These are phyloP conservation scores for Takakia lepidozioides DNA, from an alignment of 225 moss, liverwort and hornwort species.

Conservation along the genomic window DNA sequence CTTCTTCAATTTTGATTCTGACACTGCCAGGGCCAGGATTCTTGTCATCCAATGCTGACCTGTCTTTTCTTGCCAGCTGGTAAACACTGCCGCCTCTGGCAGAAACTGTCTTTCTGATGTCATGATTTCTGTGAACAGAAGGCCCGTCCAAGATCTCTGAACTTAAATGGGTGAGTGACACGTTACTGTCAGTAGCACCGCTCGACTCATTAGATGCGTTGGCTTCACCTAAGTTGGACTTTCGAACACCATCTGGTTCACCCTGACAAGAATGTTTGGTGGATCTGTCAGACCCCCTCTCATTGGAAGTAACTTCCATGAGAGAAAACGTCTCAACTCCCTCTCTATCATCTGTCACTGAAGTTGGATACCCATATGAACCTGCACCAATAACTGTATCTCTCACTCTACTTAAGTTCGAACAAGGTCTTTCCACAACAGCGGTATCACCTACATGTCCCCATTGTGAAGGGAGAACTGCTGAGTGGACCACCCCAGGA, in stretches of 20 bases:
- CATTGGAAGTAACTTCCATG: conserved; percentile 6
- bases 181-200: conserved; percentile 9
- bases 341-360: conserved; percentile 19
- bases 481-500: conserved; percentile 7
- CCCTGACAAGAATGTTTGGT: conserved; percentile 13
- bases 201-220: conserved; percentile 6
- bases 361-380: conserved; percentile 8
- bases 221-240: not conserved
- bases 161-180: conserved; percentile 14
- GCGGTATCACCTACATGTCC: conserved; percentile 6
- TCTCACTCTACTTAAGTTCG: conserved; percentile 3
- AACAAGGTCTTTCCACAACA: conserved; percentile 3
- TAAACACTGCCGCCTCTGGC: too few relatives aligned
- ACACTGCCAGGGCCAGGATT: too few relatives aligned
- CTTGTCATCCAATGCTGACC: too few relatives aligned
- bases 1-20: too few relatives aligned
- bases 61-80: too few relatives aligned
- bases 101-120: conserved; percentile 10
- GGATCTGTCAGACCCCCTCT: conserved; percentile 11
- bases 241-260: not conserved
- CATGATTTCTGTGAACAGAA: conserved; percentile 3
- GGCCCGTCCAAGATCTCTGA: conserved; percentile 9
- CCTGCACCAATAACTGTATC: conserved; percentile 9
- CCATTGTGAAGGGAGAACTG: not conserved
- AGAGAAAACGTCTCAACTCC: conserved; percentile 8